These are phyloP conservation scores for Onygenales sp. DNA, from an alignment of 2,329 filamentous ascomycete genomes.

Conservation along the genomic window DNA sequence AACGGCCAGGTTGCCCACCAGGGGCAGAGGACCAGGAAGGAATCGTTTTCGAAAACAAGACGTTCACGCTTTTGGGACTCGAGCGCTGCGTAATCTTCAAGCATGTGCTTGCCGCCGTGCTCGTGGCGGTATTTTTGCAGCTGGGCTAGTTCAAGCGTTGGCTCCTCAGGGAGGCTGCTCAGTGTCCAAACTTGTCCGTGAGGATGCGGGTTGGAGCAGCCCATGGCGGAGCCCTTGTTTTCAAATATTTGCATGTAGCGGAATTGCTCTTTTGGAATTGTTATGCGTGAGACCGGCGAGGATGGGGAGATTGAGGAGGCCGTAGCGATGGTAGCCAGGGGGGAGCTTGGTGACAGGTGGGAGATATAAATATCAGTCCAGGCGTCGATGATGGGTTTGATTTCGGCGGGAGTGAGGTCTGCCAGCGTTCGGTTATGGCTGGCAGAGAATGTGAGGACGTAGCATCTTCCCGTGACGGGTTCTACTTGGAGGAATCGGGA, in stretches of 20 bases:
- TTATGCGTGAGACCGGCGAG: slow-evolving; percentile 34
- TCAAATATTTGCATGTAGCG: slow-evolving; percentile 99
- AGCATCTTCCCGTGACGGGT: slow-evolving; percentile 88
- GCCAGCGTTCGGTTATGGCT: slow-evolving; percentile 87
- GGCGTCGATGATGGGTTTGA: slow-evolving; percentile 72
- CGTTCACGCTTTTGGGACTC: slow-evolving; percentile 76
- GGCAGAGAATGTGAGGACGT: slow-evolving; percentile 89
- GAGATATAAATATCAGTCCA: slow-evolving; percentile 87
- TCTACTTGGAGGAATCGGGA: slow-evolving; percentile 71
- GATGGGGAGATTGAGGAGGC: slow-evolving; percentile 40
- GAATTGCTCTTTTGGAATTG: slow-evolving; percentile 63
- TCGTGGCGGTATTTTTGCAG: slow-evolving; percentile 68
- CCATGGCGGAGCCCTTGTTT: slow-evolving; percentile 97
- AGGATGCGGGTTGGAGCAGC: slow-evolving; percentile 95
- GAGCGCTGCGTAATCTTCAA: slow-evolving; percentile 77
- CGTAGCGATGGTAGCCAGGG: slow-evolving; percentile 51
- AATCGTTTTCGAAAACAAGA: slow-evolving; percentile 76
- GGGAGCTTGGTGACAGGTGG: slow-evolving; percentile 65
- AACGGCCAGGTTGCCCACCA: slow-evolving; percentile 99
- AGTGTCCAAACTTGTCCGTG: slow-evolving; percentile 97
- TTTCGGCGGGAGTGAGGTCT: slow-evolving; percentile 69
- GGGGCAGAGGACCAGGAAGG: slow-evolving; percentile 79
- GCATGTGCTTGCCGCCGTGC: slow-evolving; percentile 63
- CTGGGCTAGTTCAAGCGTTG: slow-evolving; percentile 65
- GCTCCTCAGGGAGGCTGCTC: slow-evolving; percentile 82